Conservation (phyloP, 2,329 filamentous ascomycete species). For the Botrytis tulipae region DNA sequence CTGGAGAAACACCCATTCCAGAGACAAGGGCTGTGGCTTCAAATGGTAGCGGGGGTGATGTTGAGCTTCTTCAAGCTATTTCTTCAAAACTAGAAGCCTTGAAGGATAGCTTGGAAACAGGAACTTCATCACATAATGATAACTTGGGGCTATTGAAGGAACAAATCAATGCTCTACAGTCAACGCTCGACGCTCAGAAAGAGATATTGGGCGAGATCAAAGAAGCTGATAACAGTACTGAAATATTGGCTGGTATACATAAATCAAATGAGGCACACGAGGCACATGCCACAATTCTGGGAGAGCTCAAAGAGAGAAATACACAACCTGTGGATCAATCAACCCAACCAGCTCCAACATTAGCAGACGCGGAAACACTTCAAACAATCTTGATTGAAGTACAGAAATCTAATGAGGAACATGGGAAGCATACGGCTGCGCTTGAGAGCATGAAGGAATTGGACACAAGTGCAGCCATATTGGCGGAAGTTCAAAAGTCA, state of each 20-base stretch:
- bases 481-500: slow-evolving; percentile 24
- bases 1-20: neutral
- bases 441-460: slow-evolving; percentile 12
- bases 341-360: neutral
- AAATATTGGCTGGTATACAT: slow-evolving; percentile 34
- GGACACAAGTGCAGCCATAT: slow-evolving; percentile 25
- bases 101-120: slow-evolving; percentile 28
- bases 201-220: slow-evolving; percentile 29
- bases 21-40: slow-evolving; percentile 18
- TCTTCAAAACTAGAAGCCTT: slow-evolving; percentile 29
- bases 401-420: slow-evolving; percentile 16
- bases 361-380: slow-evolving; percentile 14
- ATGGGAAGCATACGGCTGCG: slow-evolving; percentile 26
- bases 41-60: slow-evolving; percentile 9
- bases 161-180: slow-evolving; percentile 29
- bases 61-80: slow-evolving; percentile 29
- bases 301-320: slow-evolving; percentile 23
- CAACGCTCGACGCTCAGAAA: slow-evolving; percentile 29
- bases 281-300: slow-evolving; percentile 28
- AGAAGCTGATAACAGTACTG: slow-evolving; percentile 20
- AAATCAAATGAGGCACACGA: slow-evolving; percentile 34
- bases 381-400: slow-evolving; percentile 27
- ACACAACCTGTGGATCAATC: neutral
- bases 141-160: slow-evolving; percentile 25
- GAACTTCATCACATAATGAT: slow-evolving; percentile 23